These are phyloP conservation scores for Penicillium sp. DNA, from an alignment of 2,329 filamentous ascomycete genomes.

Conservation along the genomic window DNA sequence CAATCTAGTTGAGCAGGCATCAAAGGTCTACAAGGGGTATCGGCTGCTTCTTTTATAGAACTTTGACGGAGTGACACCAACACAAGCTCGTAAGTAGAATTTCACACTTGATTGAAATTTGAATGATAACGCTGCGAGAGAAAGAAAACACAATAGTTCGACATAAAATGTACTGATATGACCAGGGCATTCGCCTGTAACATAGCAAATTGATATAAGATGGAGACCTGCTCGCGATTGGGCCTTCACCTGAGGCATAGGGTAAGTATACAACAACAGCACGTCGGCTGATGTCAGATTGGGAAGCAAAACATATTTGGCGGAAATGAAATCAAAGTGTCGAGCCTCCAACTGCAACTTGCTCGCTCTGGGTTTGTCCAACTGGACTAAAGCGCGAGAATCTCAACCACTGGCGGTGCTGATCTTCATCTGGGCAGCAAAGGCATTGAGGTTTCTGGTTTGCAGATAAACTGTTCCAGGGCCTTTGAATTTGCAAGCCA, in stretches of 20 bases:
- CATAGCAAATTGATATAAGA: conserved; percentile 3
- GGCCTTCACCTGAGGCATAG: not conserved
- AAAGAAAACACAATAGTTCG: not conserved
- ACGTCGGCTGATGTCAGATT: no score
- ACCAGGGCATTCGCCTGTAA: not conserved
- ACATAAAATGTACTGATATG: not conserved
- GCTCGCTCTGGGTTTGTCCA: no score
- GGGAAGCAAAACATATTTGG: no score
- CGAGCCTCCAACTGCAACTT: no score
- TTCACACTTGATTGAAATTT: not conserved
- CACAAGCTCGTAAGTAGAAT: not conserved
- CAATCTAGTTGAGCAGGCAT: not conserved
- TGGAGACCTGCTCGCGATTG: not conserved
- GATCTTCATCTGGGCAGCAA: conserved; percentile 54
- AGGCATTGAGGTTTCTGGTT: conserved; percentile 75
- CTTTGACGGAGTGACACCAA: not conserved
- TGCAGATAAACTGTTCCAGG: conserved; percentile 92
- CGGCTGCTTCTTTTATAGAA: not conserved
- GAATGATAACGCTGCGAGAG: not conserved
- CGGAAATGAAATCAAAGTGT: no score
- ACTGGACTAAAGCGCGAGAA: no score
- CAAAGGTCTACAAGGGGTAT: not conserved
- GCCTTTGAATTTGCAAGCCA: conserved; percentile 90
- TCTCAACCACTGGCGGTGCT: conserved; percentile 38
- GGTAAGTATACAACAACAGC: not conserved